Base-by-base conservation (phyloP, 2,329 filamentous ascomycete species). In the Passalora sequoiae region DNA sequence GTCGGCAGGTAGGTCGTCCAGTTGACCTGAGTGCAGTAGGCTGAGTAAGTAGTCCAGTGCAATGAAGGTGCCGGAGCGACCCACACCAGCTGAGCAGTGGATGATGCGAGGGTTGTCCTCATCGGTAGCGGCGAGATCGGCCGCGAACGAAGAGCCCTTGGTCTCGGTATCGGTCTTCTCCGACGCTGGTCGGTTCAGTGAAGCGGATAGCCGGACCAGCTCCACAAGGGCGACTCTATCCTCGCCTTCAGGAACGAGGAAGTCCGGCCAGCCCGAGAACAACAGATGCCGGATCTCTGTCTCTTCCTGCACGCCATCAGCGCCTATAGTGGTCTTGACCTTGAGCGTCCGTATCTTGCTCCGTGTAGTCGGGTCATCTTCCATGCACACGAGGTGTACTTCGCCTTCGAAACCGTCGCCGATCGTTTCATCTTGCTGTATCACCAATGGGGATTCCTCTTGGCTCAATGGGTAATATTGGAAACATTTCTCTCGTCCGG, bases 51-150 rank as follows among this genome's bases (percentile, higher is more conserved):
- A 88, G 66, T 97, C 92, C n/a, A 98, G 76, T 1, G 88, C 85
- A 58, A 98, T 95, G 62, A 97, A 98, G 0, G 92, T 97, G 24
- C 92, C 92, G 6, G 86, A 94, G 43, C 92, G 81, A 9, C 92
- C 92, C 10, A 98, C 91, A 28, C 92, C 92, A 6, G 92, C 92
- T 60, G 87, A 94, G 70, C 73, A 76, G 46, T 76, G 73, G 2
- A 76, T 67, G 47, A 97, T 82, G 43, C 91, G 82, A 4, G 91
- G 86, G 57, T 85, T 89, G 33, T 51, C 48, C 37, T 61, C 54
- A 22, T 57, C 53, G 6, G 53, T 46, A 29, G 44, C 42, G n/a
- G 55, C 47, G n/a, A 56, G 48, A 31, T 57, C 56, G 17, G 46
- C 35, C 62, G 66, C 46, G 36, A 55, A 46, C 38, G 49, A 47